Evolutionary conservation across 768 basidiomycete species (phyloP).

Genomic region (Suillus subalutaceus): DNA sequence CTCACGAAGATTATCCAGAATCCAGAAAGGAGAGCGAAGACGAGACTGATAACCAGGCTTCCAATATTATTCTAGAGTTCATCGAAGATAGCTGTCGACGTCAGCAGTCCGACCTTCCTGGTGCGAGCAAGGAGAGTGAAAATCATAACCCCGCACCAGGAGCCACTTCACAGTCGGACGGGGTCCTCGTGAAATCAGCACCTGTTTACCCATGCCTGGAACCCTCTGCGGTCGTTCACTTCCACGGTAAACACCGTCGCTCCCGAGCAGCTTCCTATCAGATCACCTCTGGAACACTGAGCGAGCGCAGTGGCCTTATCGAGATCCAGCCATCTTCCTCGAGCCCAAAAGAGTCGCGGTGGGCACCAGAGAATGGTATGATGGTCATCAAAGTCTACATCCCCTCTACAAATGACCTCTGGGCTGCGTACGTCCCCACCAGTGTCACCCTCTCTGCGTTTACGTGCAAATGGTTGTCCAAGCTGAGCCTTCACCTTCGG

Average conservation of each 20-base stretch:
- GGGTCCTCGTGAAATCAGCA: not conserved
- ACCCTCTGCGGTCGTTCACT: not conserved
- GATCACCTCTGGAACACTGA: not conserved
- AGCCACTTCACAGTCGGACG: not conserved
- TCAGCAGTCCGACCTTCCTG: not conserved
- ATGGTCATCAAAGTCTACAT: constrained; percentile 45
- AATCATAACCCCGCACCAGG: not conserved
- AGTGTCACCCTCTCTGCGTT: constrained; percentile 34
- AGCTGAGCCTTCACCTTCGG: constrained; percentile 39
- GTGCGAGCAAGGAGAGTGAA: not conserved
- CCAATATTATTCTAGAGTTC: not conserved
- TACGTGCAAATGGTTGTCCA: constrained; percentile 32
- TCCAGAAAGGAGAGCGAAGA: constrained; percentile 2
- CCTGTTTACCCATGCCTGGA: not conserved
- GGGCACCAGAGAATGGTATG: constrained; percentile 36
- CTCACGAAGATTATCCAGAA: not conserved
- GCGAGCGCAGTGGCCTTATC: not conserved
- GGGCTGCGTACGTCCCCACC: constrained; percentile 40
- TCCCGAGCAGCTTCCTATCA: constrained; percentile 7
- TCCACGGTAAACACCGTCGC: constrained; percentile 10
- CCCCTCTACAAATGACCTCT: constrained; percentile 42
- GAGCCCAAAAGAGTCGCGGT: constrained; percentile 16
- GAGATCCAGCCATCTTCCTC: not conserved
- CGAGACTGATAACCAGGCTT: not conserved
- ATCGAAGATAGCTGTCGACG: not conserved